Percentiles rank a stretch among this genome's conserved stretches.
Evolutionary conservation across 1,284 basidiomycete genomes (phyloP).

Genomic region (Pseudozyma thailandica): DNA sequence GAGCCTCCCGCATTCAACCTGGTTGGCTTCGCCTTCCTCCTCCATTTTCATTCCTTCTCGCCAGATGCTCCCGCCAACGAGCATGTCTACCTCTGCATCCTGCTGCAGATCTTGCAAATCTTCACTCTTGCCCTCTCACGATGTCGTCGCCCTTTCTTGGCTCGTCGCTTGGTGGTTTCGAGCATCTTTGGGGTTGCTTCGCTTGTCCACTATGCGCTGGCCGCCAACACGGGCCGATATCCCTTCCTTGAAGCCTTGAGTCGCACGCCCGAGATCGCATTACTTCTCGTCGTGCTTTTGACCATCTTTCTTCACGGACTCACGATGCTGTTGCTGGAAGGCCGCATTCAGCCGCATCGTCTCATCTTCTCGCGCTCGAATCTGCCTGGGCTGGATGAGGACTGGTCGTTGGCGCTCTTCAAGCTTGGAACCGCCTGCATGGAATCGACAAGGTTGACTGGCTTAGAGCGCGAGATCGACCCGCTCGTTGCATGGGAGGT

Average conservation of each 20-base stretch:
- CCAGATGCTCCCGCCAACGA: constrained; percentile 52
- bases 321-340: constrained; percentile 58
- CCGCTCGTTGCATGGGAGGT: constrained; percentile 42
- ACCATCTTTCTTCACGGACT: constrained; percentile 58
- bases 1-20: constrained; percentile 62
- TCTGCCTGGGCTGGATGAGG: constrained; percentile 53
- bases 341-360: constrained; percentile 35
- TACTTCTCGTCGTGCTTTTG: constrained; percentile 49
- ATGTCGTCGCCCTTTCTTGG: constrained; percentile 36
- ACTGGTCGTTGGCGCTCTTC: constrained; percentile 60
- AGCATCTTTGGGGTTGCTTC: constrained; percentile 48
- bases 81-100: constrained; percentile 60
- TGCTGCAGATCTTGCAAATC: constrained; percentile 58
- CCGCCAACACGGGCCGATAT: constrained; percentile 37
- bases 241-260: constrained; percentile 58
- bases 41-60: constrained; percentile 55
- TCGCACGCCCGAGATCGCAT: constrained; percentile 52
- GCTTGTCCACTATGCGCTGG: constrained; percentile 52
- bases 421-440: constrained; percentile 64
- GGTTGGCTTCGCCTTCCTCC: constrained; percentile 58
- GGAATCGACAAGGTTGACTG: constrained; percentile 59
- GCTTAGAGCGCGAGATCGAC: constrained; percentile 54
- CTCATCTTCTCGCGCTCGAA: constrained; percentile 51
- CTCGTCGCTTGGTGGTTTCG: constrained; percentile 51
- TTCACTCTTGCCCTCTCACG: constrained; percentile 29